Base-by-base conservation (phyloP, 768 basidiomycete genomes). In the Mycena epipterygia region DNA sequence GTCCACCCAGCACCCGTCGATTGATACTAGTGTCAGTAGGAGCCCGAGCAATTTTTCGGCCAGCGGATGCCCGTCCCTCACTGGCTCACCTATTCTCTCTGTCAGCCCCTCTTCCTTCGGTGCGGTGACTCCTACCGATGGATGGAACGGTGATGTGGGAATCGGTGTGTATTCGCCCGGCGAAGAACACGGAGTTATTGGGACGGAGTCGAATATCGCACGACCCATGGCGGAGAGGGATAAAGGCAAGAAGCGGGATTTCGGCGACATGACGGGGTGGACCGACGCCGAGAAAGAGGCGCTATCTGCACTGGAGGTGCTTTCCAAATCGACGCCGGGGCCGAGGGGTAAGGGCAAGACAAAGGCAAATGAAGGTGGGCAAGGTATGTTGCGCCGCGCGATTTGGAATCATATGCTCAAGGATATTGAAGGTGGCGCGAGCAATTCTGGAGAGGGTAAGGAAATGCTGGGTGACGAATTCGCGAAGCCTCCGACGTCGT, bases 31-130 rank as follows among this genome's bases (percentile, higher is more conserved):
- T n/a, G 19, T 55, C 30, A 46, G 59, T 44, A 42, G 41, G 27
- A 51, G 55, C 23, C 21, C 59, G 58, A 67, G 64, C 42, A 57
- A 56, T 64, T 52, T 67, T n/a, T 49, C 58, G 49, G n/a, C 69
- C 69, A 14, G 72, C 39, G 44, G 61, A 14, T 67, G 65, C 41
- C 77, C 80, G 12, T 73, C 71, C 7, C 74, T 80, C 19, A n/a
- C 65, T 29, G 67, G 70, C 39, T 81, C 82, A 23, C 79, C 79
- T 5, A 77, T 77, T n/a, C 77, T 78, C 0, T 81, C 81, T 23
- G 55, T 71, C 57, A 82, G 81, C 59, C 81, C 81, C 25, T 66
- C 55, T 44, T 58, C 76, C 14, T 62, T 63, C 7, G 69, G 68
- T 27, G 64, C 71, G 8, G 33, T 69, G 42, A 71, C 70, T 42